Evolutionary conservation across 2,329 filamentous ascomycete species (phyloP), one percentile per base, ranked within the genome.

Genomic region (Sarocladium oryzae): DNA sequence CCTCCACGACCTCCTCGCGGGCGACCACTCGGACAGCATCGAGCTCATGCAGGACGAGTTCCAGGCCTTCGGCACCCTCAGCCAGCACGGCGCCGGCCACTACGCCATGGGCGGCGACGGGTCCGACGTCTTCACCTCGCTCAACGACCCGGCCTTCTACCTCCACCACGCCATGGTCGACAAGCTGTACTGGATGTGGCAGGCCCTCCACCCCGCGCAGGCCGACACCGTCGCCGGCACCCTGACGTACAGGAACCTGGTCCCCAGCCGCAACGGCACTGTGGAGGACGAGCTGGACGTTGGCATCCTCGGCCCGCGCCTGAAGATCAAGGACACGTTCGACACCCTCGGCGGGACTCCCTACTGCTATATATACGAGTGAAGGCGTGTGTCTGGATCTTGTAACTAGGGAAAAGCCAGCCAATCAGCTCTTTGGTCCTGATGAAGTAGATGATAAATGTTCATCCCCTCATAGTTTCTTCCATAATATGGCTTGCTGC

Each of bases 21-120:
- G 53, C 13, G 33, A 38, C 4, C 35, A 43, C n/a, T 53, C 51
- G 13, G 26, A 50, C 33, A 46, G 3, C 35, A 54, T 56, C 41
- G 18, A 49, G 24, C 15, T 50, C 15, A 55, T 60, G 45, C 57
- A 56, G 20, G 61, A 61, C 35, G 60, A 58, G 37, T 59, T 66
- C 28, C 70, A 69, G 13, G 24, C 46, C 6, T 40, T 37, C 32
- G 51, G 49, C 13, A 51, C 51, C 6, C 59, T 59, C 32, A 66
- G 67, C 24, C 59, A 68, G 18, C 67, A 65, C 54, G 56, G 57
- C 8, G 62, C 56, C 2, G 67, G 67, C 3, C 67, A 69, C 53
- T 68, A 61, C 54, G 61, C 67, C 15, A 58, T 59, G 2, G 67
- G 66, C 30, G 67, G 69, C 21, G 66, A 66, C 2, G 65, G 60